Conservation (phyloP, 176 grass and related monocot genomes). For the Carex littledalei region DNA sequence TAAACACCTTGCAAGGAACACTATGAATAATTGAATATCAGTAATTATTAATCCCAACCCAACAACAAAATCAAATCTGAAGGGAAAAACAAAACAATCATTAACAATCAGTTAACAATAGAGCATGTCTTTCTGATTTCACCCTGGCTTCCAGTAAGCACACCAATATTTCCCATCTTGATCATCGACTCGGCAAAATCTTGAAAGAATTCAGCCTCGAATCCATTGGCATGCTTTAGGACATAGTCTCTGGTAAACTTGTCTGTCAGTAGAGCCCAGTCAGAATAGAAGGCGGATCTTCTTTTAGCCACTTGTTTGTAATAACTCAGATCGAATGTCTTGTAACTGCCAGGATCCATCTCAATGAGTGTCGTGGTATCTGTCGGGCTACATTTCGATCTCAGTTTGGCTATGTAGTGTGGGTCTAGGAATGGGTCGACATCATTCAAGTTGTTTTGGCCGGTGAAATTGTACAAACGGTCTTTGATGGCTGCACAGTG, state of each 20-base stretch:
- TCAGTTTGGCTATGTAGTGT: constrained; percentile 8
- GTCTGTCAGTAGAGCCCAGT: constrained; percentile 52
- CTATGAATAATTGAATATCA: neutral
- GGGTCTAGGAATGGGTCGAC: neutral
- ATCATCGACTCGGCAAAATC: constrained; percentile 47
- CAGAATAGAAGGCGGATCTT: constrained; percentile 65
- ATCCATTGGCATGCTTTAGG: constrained; percentile 40
- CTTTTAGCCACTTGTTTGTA: constrained; percentile 44
- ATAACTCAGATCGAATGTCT: constrained; percentile 55
- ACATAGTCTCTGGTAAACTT: constrained; percentile 45
- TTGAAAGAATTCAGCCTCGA: neutral
- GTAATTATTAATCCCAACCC: neutral
- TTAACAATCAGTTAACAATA: constrained; percentile 14
- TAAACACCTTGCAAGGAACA: neutral
- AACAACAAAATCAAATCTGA: neutral
- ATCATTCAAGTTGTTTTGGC: constrained; percentile 2
- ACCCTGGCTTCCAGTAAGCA: constrained; percentile 41
- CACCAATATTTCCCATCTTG: constrained; percentile 52
- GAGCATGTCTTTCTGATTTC: constrained; percentile 69
- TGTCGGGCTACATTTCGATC: constrained; percentile 29
- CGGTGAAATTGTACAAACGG: neutral
- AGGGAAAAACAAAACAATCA: neutral
- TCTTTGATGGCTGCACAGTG: neutral
- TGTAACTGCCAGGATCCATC: constrained; percentile 84
- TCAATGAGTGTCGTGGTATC: constrained; percentile 68